Evolutionary conservation across 441 rosid genomes (phyloP), one percentile per base, ranked within the genome.

Genomic region (Gossypium lobatum): DNA sequence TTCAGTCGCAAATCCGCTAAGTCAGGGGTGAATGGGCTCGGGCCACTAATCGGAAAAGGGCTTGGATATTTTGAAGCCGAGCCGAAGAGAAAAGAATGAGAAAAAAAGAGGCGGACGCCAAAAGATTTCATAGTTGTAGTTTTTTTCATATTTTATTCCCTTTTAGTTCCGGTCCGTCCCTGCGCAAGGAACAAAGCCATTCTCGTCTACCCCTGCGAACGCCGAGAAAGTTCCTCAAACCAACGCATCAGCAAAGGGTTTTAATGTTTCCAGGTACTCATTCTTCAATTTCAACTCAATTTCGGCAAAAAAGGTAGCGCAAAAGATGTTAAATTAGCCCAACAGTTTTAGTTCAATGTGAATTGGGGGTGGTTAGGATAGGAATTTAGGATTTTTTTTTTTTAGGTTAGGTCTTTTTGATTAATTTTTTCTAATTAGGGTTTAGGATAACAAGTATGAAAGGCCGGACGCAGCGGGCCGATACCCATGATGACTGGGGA

Each of bases 401-500:
- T 31, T 70, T 31, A 54, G 73, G 52, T 55, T 70, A 55, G 63
- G 17, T 54, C 13, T 54, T 70, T 55, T 54, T 2, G 10, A 17
- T 54, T 11, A 0, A 31, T 54, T 17, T 50, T 61, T 31, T n/a
- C 45, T 62, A 62, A 16, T 46, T 46, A 46, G 59, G 59, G 68
- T 60, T 62, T 73, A 59, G 46, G 69, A 48, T 54, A 55, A 42
- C 62, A 54, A 75, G 6, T 45, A 91, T 87, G 96, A 88, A 86
- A 75, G 90, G 90, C 25, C 76, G 89, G 67, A 82, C 92, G 37
- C 93, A 88, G 80, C 89, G 86, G 71, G 78, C 85, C 31, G 93
- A 88, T 52, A 85, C 84, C 50, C 96, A 89, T 21, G 99, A 95
- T 57, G 99, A 96, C 79, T 96, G 99, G 99, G 87, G 85, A 18